Conservation (phyloP, 2,329 filamentous ascomycete species). For the Epichloe baconii region DNA sequence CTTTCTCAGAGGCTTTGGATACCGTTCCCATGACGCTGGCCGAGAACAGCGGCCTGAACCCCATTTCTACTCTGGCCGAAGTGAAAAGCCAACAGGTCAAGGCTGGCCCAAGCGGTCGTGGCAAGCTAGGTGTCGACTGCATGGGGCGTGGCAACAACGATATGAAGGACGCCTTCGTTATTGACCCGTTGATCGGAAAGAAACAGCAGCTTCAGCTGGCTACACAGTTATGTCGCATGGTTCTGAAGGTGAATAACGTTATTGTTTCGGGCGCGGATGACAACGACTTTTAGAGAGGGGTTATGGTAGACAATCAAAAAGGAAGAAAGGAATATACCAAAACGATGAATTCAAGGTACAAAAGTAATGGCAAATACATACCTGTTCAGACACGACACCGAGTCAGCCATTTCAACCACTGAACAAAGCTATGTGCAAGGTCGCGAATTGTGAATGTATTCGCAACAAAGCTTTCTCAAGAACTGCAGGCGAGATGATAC, state of each 20-base stretch:
- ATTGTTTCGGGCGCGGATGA: slow-evolving; percentile 82
- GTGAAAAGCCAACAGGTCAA: slow-evolving; percentile 96
- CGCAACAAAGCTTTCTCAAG: too few species aligned
- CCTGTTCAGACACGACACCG: slow-evolving; percentile 1
- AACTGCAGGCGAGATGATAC: too few species aligned
- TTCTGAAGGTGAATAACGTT: slow-evolving; percentile 93
- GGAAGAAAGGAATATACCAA: slow-evolving; percentile 12
- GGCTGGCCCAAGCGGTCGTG: slow-evolving; percentile 35
- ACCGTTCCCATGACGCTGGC: slow-evolving; percentile 88
- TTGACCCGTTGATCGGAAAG: slow-evolving; percentile 96
- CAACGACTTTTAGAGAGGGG: slow-evolving; percentile 58
- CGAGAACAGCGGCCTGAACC: slow-evolving; percentile 92
- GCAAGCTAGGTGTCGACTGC: slow-evolving; percentile 85
- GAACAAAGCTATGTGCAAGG: too few species aligned
- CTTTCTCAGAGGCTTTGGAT: slow-evolving; percentile 90
- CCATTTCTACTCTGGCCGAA: slow-evolving; percentile 86
- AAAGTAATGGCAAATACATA: slow-evolving; percentile 7
- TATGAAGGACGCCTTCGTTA: slow-evolving; percentile 97
- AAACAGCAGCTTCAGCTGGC: slow-evolving; percentile 92
- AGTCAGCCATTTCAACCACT: background rate
- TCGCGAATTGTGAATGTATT: too few species aligned
- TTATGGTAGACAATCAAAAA: slow-evolving; percentile 4
- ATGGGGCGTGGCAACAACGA: slow-evolving; percentile 92
- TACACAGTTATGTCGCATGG: slow-evolving; percentile 96
- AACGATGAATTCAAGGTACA: slow-evolving; percentile 6